A percentile compares a stretch with the other conserved stretches of the same genome.
Evolutionary conservation across 148 eudicot species (phyloP).

Genomic region (Diospyros lotus): DNA sequence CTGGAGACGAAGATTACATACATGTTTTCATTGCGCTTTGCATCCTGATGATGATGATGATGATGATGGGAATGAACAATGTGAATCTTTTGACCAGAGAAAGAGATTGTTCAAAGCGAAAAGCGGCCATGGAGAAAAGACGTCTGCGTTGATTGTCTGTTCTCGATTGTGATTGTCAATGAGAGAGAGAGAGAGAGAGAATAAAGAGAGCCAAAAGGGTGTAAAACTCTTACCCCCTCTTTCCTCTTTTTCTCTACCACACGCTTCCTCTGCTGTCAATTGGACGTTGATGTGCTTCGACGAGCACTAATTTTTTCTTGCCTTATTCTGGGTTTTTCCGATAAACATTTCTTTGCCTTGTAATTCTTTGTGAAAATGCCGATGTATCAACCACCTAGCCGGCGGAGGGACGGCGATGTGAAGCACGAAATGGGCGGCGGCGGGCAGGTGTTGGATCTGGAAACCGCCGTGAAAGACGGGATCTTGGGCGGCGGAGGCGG

Average conservation of each 20-base stretch:
- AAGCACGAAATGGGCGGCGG: slow-evolving; percentile 46
- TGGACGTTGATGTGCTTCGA: slow-evolving; percentile 11
- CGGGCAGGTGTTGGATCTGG: slow-evolving; percentile 68
- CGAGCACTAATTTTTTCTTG: slow-evolving; percentile 4
- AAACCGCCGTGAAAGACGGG: slow-evolving; percentile 77
- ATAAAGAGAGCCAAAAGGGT: slow-evolving; percentile 5
- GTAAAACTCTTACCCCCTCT: slow-evolving; percentile 3
- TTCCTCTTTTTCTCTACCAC: slow-evolving; percentile 8
- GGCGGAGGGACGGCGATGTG: slow-evolving; percentile 16
- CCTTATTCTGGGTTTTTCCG: background rate
- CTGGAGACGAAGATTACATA: slow-evolving; percentile 12
- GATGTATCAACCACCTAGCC: slow-evolving; percentile 41
- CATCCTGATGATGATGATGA: slow-evolving; percentile 3
- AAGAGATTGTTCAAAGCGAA: slow-evolving; percentile 24
- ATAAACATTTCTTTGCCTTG: background rate
- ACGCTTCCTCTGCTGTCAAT: slow-evolving; percentile 15
- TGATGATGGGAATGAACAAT: slow-evolving; percentile 1
- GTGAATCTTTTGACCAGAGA: slow-evolving; percentile 22
- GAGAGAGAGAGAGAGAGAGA: slow-evolving; percentile 12
- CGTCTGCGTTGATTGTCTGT: slow-evolving; percentile 30
- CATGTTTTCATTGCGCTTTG: slow-evolving; percentile 13
- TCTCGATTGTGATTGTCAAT: slow-evolving; percentile 22
- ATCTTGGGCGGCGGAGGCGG: slow-evolving; percentile 38
- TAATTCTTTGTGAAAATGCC: slow-evolving; percentile 33
- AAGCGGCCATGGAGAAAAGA: slow-evolving; percentile 16